Evolutionary conservation across 768 basidiomycete species (phyloP).

Genomic region (Leucocoprinus leucothites): DNA sequence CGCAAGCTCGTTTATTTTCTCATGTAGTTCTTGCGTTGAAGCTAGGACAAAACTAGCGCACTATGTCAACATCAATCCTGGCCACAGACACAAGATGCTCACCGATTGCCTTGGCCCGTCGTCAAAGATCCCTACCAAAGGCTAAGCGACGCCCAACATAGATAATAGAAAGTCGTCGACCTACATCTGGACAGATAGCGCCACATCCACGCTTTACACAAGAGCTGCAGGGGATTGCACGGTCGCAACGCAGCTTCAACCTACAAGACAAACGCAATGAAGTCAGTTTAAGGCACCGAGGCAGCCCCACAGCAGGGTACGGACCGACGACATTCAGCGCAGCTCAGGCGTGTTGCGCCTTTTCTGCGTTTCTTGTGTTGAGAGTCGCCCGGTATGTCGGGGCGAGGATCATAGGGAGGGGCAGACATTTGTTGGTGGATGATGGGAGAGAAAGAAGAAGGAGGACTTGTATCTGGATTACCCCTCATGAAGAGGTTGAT

Average conservation of each 20-base stretch:
- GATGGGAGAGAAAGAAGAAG: constrained; percentile 21
- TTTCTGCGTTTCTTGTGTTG: constrained; percentile 59
- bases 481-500: background rate
- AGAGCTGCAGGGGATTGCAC: constrained; percentile 72
- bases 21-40: constrained; percentile 77
- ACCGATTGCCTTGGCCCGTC: constrained; percentile 83
- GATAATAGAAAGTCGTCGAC: constrained; percentile 21
- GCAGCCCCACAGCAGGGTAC: constrained; percentile 7
- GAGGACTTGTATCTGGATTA: constrained; percentile 6
- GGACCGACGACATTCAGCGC: constrained; percentile 77
- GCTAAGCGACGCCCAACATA: constrained; percentile 5
- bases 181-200: constrained; percentile 78
- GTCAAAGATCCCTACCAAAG: constrained; percentile 47
- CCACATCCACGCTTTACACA: constrained; percentile 80
- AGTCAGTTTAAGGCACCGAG: constrained; percentile 10
- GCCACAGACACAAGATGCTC: constrained; percentile 11
- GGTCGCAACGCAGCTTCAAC: constrained; percentile 72
- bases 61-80: background rate
- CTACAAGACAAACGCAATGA: constrained; percentile 27
- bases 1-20: constrained; percentile 74
- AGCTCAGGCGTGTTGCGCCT: constrained; percentile 74
- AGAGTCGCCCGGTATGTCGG: constrained; percentile 22
- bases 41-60: constrained; percentile 67
- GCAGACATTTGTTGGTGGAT: constrained; percentile 29
- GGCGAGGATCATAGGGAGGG: constrained; percentile 27